Base-by-base conservation (phyloP, 2,329 filamentous ascomycete species). In the Calonectria fujianensis region DNA sequence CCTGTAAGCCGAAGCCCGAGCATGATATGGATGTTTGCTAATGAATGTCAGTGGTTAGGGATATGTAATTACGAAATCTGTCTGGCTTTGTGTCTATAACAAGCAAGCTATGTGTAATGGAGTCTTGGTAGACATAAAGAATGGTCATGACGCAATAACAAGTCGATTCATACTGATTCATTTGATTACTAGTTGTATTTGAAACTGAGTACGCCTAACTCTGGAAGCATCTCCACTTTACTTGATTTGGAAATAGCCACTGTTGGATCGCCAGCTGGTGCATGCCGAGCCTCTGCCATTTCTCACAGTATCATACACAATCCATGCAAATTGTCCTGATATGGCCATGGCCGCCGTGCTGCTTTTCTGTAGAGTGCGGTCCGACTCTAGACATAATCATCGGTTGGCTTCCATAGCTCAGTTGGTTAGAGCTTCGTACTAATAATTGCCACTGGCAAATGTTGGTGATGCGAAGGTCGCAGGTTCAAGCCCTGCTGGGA, bases 391-490 rank as follows among this genome's bases (percentile, higher is more conserved):
- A n/a, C 45, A 48, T 20, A 48, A 48, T 48, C n/a, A 48, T 48
- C 45, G 45, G 45, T 48, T 48, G 45, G 45, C 45, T 48, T 48
- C 45, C 45, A 48, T 48, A 48, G 45, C 45, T 48, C 45, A 48
- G 45, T 48, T 48, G 45, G 45, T 48, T 48, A 48, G 45, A 48
- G 45, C 45, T 48, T 48, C 45, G 45, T 48, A 48, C 45, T 48
- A 48, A 48, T 48, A 48, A n/a, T 48, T 48, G 45, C n/a, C 3
- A 6, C 45, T 48, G 45, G 45, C 45, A 48, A 48, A 48, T 48
- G 45, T 48, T 48, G 45, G 45, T 48, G 45, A 48, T 48, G 45
- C 45, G 45, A 5, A 48, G 45, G 45, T 48, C 45, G 45, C 45
- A 48, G 45, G 45, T 48, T 48, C 45, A 48, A 48, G 45, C 45